phyloP scores from a whole-genome alignment of 2,329 filamentous ascomycete species.

The Ceratocystis alfenasii region DNA sequence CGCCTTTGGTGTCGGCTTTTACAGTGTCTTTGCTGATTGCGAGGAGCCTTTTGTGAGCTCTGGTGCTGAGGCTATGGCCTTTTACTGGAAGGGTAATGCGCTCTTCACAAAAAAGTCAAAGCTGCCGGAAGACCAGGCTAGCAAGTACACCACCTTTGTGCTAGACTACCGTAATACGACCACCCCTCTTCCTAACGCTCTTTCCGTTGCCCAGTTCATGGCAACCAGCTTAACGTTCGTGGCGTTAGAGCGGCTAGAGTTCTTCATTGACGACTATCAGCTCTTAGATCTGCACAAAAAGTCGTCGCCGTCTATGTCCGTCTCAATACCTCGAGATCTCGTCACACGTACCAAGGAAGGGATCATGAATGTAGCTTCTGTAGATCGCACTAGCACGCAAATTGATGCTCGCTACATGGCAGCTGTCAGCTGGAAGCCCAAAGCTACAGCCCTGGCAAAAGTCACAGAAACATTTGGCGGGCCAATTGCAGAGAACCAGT shows the following conservation, averaged over 20 bases:
- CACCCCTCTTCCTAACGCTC: conserved; percentile 72
- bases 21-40: conserved; percentile 95
- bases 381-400: conserved; percentile 77
- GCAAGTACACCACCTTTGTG: conserved; percentile 74
- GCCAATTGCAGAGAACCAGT: conserved; percentile 42
- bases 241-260: conserved; percentile 71
- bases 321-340: conserved; percentile 65
- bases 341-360: conserved; percentile 75
- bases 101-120: conserved; percentile 81
- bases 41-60: conserved; percentile 96
- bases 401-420: conserved; percentile 87
- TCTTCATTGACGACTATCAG: conserved; percentile 81
- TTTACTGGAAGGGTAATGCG: conserved; percentile 99
- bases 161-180: conserved; percentile 85
- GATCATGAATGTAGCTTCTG: conserved; percentile 71
- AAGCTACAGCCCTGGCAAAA: conserved; percentile 33
- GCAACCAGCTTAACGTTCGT: conserved; percentile 95
- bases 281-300: conserved; percentile 73
- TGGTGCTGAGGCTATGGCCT: conserved; percentile 86
- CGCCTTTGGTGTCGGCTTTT: conserved; percentile 96
- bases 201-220: conserved; percentile 82
- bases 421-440: conserved; percentile 70
- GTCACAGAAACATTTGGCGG: conserved; percentile 39
- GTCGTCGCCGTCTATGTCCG: conserved; percentile 60
- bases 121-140: conserved; percentile 54